These are phyloP conservation scores for Zelonia costaricensis DNA, from an alignment of 208 protist species.

Conservation along the genomic window DNA sequence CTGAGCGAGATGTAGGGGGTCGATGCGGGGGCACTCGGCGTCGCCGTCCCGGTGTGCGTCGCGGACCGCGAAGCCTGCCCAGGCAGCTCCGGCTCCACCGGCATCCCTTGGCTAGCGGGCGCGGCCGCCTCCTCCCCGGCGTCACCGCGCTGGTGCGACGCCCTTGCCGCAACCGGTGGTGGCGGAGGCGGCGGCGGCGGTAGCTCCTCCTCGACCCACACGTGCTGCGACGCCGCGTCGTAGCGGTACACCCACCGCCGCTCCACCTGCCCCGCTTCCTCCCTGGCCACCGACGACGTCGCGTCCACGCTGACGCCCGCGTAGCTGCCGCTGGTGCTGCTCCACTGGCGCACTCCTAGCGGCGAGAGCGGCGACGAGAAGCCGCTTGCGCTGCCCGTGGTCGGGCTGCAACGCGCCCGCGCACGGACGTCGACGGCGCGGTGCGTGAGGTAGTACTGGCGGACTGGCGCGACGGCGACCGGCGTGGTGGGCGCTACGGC, in stretches of 20 bases:
- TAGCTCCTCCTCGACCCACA: conserved; percentile 21
- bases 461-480: background rate
- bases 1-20: background rate
- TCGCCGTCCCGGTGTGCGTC: no score
- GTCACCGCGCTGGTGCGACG: no score
- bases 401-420: background rate
- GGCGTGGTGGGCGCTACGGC: background rate
- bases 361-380: background rate
- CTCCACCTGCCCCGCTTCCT: background rate
- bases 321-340: background rate
- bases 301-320: background rate
- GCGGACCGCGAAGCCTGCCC: no score
- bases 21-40: no score
- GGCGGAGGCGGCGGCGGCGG: no score
- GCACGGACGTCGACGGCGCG: background rate
- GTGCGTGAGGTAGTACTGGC: conserved; percentile 10
- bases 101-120: no score
- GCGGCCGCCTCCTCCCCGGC: no score
- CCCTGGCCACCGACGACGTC: background rate
- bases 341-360: background rate
- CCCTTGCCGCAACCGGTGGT: no score
- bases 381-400: background rate
- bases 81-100: no score
- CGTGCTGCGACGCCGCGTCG: conserved; percentile 4
- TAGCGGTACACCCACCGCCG: conserved; percentile 3